Conservation (phyloP, 75 land plant species). For the Adiantum capillusveneris region DNA sequence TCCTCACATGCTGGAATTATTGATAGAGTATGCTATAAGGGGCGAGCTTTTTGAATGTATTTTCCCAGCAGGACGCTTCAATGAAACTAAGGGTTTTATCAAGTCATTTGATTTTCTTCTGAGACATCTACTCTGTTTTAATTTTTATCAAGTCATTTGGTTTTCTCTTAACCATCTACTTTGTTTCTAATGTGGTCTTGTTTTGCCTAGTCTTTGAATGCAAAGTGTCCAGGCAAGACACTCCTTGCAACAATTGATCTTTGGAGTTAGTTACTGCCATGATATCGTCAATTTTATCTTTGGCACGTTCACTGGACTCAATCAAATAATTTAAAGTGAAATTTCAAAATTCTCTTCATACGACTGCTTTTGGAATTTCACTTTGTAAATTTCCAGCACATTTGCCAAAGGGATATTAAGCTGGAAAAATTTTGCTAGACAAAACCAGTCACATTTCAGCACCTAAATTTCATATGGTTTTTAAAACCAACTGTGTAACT, state of each 20-base stretch:
- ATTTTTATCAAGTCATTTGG: constrained; percentile 5
- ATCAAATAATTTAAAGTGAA: no score
- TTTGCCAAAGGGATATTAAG: constrained; percentile 51
- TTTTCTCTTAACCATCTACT: no score
- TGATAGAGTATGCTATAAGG: constrained; percentile 88
- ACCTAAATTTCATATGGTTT: no score
- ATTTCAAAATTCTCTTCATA: no score
- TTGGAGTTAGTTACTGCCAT: constrained; percentile 37
- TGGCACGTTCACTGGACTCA: no score
- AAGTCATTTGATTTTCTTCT: no score
- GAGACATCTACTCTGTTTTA: no score
- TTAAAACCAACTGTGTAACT: no score
- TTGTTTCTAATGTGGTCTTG: no score
- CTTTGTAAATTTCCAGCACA: constrained; percentile 20
- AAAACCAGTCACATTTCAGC: constrained; percentile 38
- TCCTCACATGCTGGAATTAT: constrained; percentile 71
- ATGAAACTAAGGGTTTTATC: constrained; percentile 92
- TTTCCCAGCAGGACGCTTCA: constrained; percentile 67
- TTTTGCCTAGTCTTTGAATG: no score
- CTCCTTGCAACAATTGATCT: constrained; percentile 35
- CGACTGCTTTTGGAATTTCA: background rate
- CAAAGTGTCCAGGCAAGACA: constrained; percentile 18
- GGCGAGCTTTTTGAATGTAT: constrained; percentile 86
- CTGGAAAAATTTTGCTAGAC: constrained; percentile 45
- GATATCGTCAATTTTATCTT: constrained; percentile 10